Evolutionary conservation across 306 rosid species (phyloP), one percentile per base, ranked within the genome.

Genomic region (Quercus aquifolioides): DNA sequence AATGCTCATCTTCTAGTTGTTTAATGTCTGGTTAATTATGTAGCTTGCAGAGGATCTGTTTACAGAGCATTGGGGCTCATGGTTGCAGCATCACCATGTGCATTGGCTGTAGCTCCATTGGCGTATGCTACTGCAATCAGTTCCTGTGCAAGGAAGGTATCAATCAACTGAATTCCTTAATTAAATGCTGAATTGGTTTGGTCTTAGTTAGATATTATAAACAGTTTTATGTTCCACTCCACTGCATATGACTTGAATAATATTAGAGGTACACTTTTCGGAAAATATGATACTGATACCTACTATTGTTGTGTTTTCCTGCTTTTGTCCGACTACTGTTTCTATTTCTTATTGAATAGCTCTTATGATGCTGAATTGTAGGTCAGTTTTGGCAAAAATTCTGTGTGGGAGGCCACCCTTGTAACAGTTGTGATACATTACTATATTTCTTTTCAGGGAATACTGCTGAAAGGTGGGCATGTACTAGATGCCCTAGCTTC

Each of bases 31-130:
- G 71, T 80, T 83, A 77, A 73, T 77, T 33, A 52, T 85, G 74
- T 82, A 95, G 99, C 94, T 84, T 90, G 96, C 90, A 91, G 99
- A 86, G 99, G 99, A 77, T 95, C 99, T 49, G 79, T 93, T 82
- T 95, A 95, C 83, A 87, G 99, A 85, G 99, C 99, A 49, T 85
- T 95, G 80, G 98, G 93, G 68, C 97, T 95, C 80, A 93, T 95
- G 99, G 96, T 95, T 78, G 99, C 98, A 74, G 99, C 98, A 55
- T 95, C 97, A 74, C 99, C 99, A 30, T 95, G 98, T 88, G 98
- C 98, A 74, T 87, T 95, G 88, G 99, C 99, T 67, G 99, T 89
- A 76, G 97, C 99, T 80, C 99, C 99, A 52, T 83, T 95, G 90
- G 97, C 93, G 65, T 91, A 95, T 79, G 99, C 99, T 76, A 93